Evolutionary conservation across 495 filamentous ascomycete genomes (phyloP), one percentile per base, ranked within the genome.

Genomic region (Cercophora newfieldiana): DNA sequence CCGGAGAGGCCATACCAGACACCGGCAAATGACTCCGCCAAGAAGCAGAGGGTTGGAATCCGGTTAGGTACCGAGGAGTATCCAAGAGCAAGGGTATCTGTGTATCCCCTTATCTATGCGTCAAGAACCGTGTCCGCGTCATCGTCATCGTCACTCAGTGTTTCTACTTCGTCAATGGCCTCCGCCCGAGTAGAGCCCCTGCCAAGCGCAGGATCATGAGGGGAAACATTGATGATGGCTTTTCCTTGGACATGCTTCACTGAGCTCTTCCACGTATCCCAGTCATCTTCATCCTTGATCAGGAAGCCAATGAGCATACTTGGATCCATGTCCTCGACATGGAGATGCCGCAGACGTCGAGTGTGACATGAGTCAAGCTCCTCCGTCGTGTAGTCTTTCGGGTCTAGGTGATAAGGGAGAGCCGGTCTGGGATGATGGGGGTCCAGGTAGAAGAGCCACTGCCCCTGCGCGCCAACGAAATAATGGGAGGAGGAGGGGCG

Each of bases 301-400:
- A 99, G 80, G 70, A 99, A 98, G n/a, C 90, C 96, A 61, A 99
- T 91, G 29, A 99, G 80, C 96, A 99, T 99, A 75, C 94, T 97
- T 7, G 96, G 96, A 71, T 99, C 96, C 93, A 98, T 94, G 63
- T 98, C 95, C 64, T 87, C 86, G 33, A 98, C 83, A 63, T 93
- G 89, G 28, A 99, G 81, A 50, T 91, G 83, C 30, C 95, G 87
- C 21, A 98, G 71, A 33, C 96, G 87, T 54, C 90, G 85, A 2
- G 93, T 97, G 75, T 99, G 94, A 72, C 92, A 97, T 2, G 88
- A 89, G 69, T 90, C 88, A 14, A 96, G 67, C 37, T 97, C 93
- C 64, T 91, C 90, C 30, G 76, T 58, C 0, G 87, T 87, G 71
- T 91, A 93, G 18, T 84, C 72, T 18, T 78, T 64, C 2, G 80